Evolutionary conservation across 495 filamentous ascomycete genomes (phyloP).

Genomic region (Penicillium daleae): DNA sequence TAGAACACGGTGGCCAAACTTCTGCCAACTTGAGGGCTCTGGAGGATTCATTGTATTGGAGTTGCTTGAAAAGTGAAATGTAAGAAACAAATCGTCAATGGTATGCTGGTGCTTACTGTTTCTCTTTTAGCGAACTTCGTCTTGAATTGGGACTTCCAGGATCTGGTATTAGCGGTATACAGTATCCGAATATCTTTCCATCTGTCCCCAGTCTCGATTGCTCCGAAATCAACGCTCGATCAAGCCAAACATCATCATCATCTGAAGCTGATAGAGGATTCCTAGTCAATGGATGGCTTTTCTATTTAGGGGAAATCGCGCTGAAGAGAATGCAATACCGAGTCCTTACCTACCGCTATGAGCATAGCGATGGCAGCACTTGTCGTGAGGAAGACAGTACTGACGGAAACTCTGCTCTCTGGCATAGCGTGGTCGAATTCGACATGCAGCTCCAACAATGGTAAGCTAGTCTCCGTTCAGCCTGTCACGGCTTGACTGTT

Average conservation of each 20-base stretch:
- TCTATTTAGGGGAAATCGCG: constrained; percentile 1
- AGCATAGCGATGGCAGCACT: not conserved
- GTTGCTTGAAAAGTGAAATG: constrained; percentile 4
- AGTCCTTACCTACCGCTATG: constrained; percentile 1
- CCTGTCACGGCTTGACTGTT: not conserved
- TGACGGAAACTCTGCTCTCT: not conserved
- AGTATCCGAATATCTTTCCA: constrained; percentile 2
- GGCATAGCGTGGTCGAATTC: not conserved
- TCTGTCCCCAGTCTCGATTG: not conserved
- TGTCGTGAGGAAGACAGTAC: not conserved
- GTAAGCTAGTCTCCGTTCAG: not conserved
- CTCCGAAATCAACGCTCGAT: not conserved
- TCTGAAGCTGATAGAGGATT: not conserved
- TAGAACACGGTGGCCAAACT: too few relatives aligned
- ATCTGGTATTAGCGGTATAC: not conserved
- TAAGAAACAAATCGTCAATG: not conserved
- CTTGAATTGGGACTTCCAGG: constrained; percentile 2
- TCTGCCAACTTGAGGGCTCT: constrained; percentile 1
- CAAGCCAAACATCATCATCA: not conserved
- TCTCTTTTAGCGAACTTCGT: not conserved
- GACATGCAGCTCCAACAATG: constrained; percentile 6
- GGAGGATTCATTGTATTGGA: not conserved
- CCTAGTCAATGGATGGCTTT: constrained; percentile 2
- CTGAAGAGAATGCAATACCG: constrained; percentile 6
- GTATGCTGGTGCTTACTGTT: not conserved